Conservation (phyloP, 164 flowering plant genomes). For the Piper longum region DNA sequence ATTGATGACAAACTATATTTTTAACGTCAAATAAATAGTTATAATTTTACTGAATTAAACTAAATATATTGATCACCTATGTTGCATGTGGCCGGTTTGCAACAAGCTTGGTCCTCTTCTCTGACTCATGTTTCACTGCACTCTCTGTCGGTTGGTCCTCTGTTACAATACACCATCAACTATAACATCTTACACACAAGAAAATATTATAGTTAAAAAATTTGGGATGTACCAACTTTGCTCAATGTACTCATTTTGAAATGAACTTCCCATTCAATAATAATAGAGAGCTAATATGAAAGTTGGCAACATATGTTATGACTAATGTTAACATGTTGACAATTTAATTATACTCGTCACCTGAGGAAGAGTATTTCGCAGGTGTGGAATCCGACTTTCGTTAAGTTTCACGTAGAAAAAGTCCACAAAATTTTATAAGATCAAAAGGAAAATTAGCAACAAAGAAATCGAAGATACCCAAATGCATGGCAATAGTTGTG, state of each 20-base stretch:
- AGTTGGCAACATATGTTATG: background rate
- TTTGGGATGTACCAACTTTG: too few species aligned
- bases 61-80: slow-evolving; percentile 26
- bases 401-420: slow-evolving; percentile 13
- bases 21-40: too few species aligned
- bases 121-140: slow-evolving; percentile 25
- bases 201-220: background rate
- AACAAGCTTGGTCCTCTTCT: slow-evolving; percentile 19
- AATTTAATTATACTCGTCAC: slow-evolving; percentile 10
- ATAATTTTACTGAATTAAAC: too few species aligned
- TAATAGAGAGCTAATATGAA: background rate
- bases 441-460: too few species aligned
- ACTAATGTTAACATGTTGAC: background rate
- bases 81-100: slow-evolving; percentile 27
- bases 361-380: slow-evolving; percentile 42
- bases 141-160: slow-evolving; percentile 5
- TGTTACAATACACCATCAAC: slow-evolving; percentile 4
- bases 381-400: slow-evolving; percentile 20
- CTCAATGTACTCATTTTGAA: too few species aligned
- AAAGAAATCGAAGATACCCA: too few species aligned
- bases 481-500: too few species aligned
- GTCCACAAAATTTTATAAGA: too few species aligned
- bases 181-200: background rate
- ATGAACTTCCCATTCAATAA: background rate
- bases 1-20: too few species aligned